A percentile compares a stretch with the other conserved stretches of the same genome.
Conservation (phyloP, 148 eudicot genomes). For the Drosera capensis region DNA sequence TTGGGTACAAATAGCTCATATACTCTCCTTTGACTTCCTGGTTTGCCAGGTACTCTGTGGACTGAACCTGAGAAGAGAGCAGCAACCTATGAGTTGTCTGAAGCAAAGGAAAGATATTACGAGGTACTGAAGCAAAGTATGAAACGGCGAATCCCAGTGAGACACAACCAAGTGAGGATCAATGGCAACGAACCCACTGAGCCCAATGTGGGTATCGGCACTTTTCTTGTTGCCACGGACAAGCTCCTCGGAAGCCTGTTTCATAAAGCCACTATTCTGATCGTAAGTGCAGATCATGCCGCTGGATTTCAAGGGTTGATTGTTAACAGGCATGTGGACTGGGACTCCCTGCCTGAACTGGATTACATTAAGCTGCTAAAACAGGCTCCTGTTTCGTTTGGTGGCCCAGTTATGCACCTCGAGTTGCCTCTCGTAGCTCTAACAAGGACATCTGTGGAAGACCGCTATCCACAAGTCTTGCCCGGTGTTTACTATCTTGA, state of each 20-base stretch:
- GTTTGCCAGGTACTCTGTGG: constrained; percentile 25
- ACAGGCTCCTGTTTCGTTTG: constrained; percentile 54
- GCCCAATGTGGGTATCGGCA: constrained; percentile 27
- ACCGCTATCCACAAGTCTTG: constrained; percentile 25
- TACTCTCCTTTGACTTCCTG: constrained; percentile 2
- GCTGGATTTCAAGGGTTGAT: constrained; percentile 69
- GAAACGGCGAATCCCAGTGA: constrained; percentile 9
- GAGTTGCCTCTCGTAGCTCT: constrained; percentile 58
- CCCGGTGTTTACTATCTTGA: constrained; percentile 48
- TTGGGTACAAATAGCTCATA: neutral
- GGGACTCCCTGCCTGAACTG: constrained; percentile 38
- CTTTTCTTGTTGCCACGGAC: constrained; percentile 57
- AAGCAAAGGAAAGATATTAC: constrained; percentile 11
- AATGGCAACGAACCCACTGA: constrained; percentile 11
- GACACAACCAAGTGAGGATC: constrained; percentile 5
- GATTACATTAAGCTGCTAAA: constrained; percentile 27
- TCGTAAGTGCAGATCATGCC: constrained; percentile 41
- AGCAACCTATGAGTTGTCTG: constrained; percentile 7
- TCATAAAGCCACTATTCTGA: constrained; percentile 35
- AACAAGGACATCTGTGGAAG: constrained; percentile 13
- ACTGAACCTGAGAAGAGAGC: constrained; percentile 14
- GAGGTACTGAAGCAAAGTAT: constrained; percentile 16
- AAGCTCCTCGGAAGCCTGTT: constrained; percentile 38
- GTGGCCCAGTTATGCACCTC: constrained; percentile 51
- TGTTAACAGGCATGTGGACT: constrained; percentile 52